Percentiles rank a stretch among this genome's conserved stretches.
phyloP scores from a whole-genome alignment of 169 alveolate species.

The Cryptosporidium ubiquitum region DNA sequence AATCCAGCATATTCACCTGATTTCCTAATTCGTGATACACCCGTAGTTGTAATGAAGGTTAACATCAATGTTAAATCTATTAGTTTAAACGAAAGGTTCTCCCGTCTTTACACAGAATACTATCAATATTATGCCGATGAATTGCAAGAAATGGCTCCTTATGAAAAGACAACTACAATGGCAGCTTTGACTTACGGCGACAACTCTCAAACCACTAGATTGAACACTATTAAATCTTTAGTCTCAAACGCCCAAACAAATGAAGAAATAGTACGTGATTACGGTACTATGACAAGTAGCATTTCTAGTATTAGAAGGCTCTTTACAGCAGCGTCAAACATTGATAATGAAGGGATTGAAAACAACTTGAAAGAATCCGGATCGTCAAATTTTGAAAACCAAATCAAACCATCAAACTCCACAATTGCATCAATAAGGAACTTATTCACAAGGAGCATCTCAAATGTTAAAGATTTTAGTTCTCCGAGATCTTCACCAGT shows the following conservation, averaged over 20 bases:
- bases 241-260: constrained; percentile 55
- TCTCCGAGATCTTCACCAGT: constrained; percentile 54
- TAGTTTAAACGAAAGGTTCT: constrained; percentile 67
- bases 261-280: constrained; percentile 56
- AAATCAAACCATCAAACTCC: constrained; percentile 57
- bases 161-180: constrained; percentile 69
- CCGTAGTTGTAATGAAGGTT: constrained; percentile 49
- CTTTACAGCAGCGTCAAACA: constrained; percentile 51
- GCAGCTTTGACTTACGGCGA: constrained; percentile 74
- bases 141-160: constrained; percentile 67
- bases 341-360: constrained; percentile 19
- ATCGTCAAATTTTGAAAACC: neutral
- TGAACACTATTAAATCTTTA: constrained; percentile 51
- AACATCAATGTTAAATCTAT: constrained; percentile 60
- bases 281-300: constrained; percentile 55
- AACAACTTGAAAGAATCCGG: neutral
- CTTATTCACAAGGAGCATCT: constrained; percentile 13
- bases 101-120: constrained; percentile 55
- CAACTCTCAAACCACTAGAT: constrained; percentile 38
- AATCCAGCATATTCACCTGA: constrained; percentile 72
- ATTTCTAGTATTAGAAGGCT: constrained; percentile 65
- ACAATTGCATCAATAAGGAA: constrained; percentile 60
- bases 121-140: constrained; percentile 66
- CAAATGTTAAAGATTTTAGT: constrained; percentile 23
- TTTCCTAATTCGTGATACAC: constrained; percentile 69